phyloP scores from a whole-genome alignment of 1,284 basidiomycete species.

The Clitocybe nebularis region DNA sequence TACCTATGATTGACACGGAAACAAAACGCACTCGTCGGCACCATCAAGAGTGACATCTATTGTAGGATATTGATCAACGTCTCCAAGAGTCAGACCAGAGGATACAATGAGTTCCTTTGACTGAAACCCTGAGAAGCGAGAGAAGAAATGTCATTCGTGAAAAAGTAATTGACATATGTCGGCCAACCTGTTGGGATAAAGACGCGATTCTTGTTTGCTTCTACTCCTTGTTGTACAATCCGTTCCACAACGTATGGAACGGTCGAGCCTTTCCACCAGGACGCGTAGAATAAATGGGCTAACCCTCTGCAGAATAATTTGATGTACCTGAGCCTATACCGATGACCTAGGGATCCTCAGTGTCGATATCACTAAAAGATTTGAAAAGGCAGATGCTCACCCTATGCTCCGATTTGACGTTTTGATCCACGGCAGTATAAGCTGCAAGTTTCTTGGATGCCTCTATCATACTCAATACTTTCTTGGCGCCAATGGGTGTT shows the following conservation, averaged over 20 bases:
- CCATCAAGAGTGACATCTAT: conserved; percentile 98
- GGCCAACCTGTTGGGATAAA: conserved; percentile 84
- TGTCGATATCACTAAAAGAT: not conserved
- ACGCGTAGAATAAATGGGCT: not conserved
- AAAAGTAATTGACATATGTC: not conserved
- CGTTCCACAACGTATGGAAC: conserved; percentile 98
- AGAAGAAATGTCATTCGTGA: conserved; percentile 3
- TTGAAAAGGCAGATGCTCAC: conserved; percentile 38
- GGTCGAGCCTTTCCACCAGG: conserved; percentile 68
- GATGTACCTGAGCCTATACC: conserved; percentile 81
- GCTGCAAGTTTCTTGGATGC: conserved; percentile 89
- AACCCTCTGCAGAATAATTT: not conserved
- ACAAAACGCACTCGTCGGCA: conserved; percentile 81
- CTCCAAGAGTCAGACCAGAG: conserved; percentile 80
- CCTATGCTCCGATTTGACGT: conserved; percentile 81
- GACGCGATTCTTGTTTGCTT: conserved; percentile 75
- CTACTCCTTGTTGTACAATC: conserved; percentile 81
- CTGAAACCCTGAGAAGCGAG: conserved; percentile 73
- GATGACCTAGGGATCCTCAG: conserved; percentile 56
- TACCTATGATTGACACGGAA: not conserved
- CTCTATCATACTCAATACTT: conserved; percentile 50
- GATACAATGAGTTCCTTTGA: conserved; percentile 92
- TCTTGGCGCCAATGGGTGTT: not conserved
- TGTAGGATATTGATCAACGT: conserved; percentile 85
- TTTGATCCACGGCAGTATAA: conserved; percentile 90